Conservation (phyloP, 2,329 filamentous ascomycete species). For the Chaetomium sp. region DNA sequence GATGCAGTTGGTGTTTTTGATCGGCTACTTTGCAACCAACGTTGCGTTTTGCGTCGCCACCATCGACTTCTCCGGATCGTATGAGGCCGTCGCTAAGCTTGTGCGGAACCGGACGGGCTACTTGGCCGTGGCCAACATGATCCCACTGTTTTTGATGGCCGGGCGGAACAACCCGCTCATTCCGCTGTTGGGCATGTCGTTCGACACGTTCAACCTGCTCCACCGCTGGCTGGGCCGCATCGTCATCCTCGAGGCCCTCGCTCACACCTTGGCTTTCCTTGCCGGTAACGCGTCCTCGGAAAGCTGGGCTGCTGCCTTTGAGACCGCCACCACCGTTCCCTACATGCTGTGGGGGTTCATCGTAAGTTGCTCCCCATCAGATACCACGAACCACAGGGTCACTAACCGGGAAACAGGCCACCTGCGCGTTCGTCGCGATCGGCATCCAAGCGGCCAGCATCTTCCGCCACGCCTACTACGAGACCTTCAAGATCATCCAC, state of each 20-base stretch:
- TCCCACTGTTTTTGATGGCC: conserved; percentile 66
- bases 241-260: conserved; percentile 61
- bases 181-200: conserved; percentile 63
- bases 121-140: conserved; percentile 69
- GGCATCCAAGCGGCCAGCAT: conserved; percentile 63
- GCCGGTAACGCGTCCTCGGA: conserved; percentile 33
- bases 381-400: too few relatives aligned
- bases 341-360: conserved; percentile 59
- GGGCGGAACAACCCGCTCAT: conserved; percentile 76
- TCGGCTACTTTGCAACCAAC: conserved; percentile 64
- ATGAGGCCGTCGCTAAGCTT: conserved; percentile 39
- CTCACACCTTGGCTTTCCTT: conserved; percentile 58
- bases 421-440: conserved; percentile 55
- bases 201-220: conserved; percentile 76
- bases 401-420: conserved; percentile 38
- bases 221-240: conserved; percentile 78
- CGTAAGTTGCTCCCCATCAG: conserved; percentile 36
- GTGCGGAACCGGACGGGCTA: conserved; percentile 64
- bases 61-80: conserved; percentile 51
- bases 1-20: conserved; percentile 64
- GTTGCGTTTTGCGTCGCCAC: conserved; percentile 67
- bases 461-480: conserved; percentile 71
- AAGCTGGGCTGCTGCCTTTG: conserved; percentile 44
- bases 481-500: conserved; percentile 68
- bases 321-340: conserved; percentile 30